Evolutionary conservation across 805 yeast genomes (phyloP), one percentile per base, ranked within the genome.

Genomic region (Zygosaccharomyces rouxii): DNA sequence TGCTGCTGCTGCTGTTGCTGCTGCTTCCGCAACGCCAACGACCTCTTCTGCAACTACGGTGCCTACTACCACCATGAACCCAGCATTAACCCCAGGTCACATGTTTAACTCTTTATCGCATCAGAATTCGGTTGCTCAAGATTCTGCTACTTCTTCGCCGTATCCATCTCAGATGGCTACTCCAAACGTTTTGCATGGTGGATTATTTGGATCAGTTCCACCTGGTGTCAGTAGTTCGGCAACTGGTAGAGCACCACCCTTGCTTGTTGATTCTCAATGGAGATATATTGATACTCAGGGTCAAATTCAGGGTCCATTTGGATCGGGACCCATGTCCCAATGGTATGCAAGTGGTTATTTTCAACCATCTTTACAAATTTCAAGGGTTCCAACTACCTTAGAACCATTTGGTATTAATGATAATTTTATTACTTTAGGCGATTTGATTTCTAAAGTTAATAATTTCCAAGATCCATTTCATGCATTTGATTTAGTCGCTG

Each of bases 241-340:
- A 7, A 38, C 44, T 19, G 43, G 46, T 6, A 41, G 44, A 14
- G 42, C 41, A n/a, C 28, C 53, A 44, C 54, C 54, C 14, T 35
- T 64, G 1, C 68, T 75, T 4, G 68, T 65, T 35, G 66, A 70
- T 46, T 75, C 84, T 48, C 72, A 74, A 44, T 89, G 97, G 97
- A 71, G 72, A 47, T 89, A 89, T 65, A 69, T 83, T 44, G 97
- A 89, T 64, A 78, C 86, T 0, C 69, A 74, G 45, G 87, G 86
- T 9, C 73, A 70, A 42, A 79, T 80, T 47, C 95, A 87, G 65
- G 97, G 97, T n/a, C 96, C 97, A 2, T 89, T 88, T 67, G 74
- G 75, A 35, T 86, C 92, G 2, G 64, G 67, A 30, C 68, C 78
- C 66, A 89, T 89, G 97, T 88, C 85, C 55, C 80, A 74, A 43